Percentiles rank a stretch among this genome's conserved stretches.
phyloP scores from a whole-genome alignment of 2,329 filamentous ascomycete species.

The Apiospora koreana region DNA sequence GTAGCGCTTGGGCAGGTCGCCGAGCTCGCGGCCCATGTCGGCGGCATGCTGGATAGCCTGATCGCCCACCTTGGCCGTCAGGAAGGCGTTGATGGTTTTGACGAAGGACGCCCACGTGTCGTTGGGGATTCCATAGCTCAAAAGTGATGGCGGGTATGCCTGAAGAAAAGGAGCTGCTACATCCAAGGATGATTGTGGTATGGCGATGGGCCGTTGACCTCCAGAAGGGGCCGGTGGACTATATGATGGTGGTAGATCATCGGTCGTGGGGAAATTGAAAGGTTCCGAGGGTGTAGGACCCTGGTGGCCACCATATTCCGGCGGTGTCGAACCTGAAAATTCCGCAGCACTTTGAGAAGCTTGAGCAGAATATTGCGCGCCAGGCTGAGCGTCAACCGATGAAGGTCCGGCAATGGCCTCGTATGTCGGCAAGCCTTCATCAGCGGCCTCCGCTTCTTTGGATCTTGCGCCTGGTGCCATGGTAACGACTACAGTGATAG shows the following conservation, averaged over 20 bases:
- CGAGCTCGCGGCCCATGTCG: constrained; percentile 39
- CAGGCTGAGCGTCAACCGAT: neutral
- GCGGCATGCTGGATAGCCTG: constrained; percentile 44
- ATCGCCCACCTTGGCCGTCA: constrained; percentile 45
- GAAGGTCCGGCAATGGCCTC: constrained; percentile 5
- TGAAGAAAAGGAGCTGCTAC: constrained; percentile 39
- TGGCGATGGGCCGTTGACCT: constrained; percentile 36
- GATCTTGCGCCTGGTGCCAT: neutral
- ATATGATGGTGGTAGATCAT: constrained; percentile 33
- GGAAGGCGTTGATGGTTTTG: constrained; percentile 45
- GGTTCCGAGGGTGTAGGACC: constrained; percentile 36
- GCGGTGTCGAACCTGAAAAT: neutral
- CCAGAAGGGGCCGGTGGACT: constrained; percentile 10
- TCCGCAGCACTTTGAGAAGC: neutral
- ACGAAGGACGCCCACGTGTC: constrained; percentile 30
- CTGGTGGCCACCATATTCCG: neutral
- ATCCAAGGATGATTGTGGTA: constrained; percentile 39
- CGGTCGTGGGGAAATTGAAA: constrained; percentile 40
- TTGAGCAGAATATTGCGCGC: neutral
- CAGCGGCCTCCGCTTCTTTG: neutral
- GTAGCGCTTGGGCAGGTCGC: constrained; percentile 36
- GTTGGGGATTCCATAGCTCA: constrained; percentile 34
- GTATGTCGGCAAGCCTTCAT: neutral
- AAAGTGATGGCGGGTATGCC: constrained; percentile 40
- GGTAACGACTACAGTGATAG: neutral